These are phyloP conservation scores for Verticillium tricorpus DNA, from an alignment of 2,329 filamentous ascomycete genomes.

Conservation along the genomic window DNA sequence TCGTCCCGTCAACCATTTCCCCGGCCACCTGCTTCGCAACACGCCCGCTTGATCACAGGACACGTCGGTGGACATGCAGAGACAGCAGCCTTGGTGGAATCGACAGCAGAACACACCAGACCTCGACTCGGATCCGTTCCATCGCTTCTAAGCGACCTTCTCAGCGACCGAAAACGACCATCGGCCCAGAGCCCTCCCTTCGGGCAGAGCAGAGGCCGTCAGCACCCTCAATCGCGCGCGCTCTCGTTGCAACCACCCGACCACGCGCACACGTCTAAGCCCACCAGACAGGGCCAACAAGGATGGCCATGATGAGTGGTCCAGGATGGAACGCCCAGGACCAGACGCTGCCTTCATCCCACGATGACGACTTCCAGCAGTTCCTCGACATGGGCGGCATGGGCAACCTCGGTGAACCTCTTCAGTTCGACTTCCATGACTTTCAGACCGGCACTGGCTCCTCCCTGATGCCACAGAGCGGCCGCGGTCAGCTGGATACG, in stretches of 20 bases:
- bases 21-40: not conserved
- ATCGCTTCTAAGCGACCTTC: not conserved
- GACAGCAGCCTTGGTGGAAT: not conserved
- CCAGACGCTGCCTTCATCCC: constrained; percentile 43
- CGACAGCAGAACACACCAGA: not conserved
- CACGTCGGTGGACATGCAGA: not conserved
- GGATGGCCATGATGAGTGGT: constrained; percentile 46
- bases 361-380: constrained; percentile 60
- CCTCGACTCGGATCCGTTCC: not conserved
- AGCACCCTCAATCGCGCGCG: not conserved
- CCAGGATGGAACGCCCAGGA: constrained; percentile 53
- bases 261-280: not conserved
- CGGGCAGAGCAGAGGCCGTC: not conserved
- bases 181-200: not conserved
- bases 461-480: constrained; percentile 33
- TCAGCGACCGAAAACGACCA: not conserved
- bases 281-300: not conserved
- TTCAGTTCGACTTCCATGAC: constrained; percentile 57
- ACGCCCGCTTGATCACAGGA: not conserved
- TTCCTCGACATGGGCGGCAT: constrained; percentile 59
- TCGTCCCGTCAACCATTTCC: not conserved
- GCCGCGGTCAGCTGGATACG: constrained; percentile 41
- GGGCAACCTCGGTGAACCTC: constrained; percentile 44
- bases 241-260: not conserved
- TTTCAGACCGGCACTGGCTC: constrained; percentile 38